Percentiles rank a stretch among this genome's conserved stretches.
phyloP scores from a whole-genome alignment of 83 land plant genomes.

The Picea engelmannii region DNA sequence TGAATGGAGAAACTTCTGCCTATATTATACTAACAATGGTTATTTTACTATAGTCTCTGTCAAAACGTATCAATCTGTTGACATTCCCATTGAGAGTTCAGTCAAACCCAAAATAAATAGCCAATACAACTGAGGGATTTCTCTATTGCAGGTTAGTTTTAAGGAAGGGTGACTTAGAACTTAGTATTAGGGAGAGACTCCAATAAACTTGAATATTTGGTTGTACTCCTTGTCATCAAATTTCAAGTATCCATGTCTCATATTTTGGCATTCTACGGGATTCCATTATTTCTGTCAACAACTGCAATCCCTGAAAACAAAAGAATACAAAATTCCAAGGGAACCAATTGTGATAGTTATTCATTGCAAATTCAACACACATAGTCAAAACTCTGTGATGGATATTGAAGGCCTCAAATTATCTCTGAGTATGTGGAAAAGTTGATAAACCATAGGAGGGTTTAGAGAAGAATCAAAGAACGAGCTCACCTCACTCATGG shows the following conservation, averaged over 20 bases:
- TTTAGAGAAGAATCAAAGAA: slow-evolving; percentile 3
- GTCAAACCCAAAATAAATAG: too few relatives aligned
- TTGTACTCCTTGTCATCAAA: slow-evolving; percentile 8
- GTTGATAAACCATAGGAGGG: not conserved
- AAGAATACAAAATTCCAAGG: slow-evolving; percentile 6
- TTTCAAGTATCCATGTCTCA: slow-evolving; percentile 23
- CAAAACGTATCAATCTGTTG: too few relatives aligned
- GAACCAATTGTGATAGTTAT: not conserved
- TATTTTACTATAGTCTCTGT: too few relatives aligned
- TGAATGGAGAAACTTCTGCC: too few relatives aligned
- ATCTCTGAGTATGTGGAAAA: slow-evolving; percentile 2
- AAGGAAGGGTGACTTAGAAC: not conserved
- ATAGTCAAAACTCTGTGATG: not conserved
- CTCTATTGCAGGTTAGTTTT: too few relatives aligned
- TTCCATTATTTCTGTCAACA: slow-evolving; percentile 34
- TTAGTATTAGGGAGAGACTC: not conserved
- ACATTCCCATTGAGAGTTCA: too few relatives aligned
- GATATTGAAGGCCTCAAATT: not conserved
- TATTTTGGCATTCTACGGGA: slow-evolving; percentile 34
- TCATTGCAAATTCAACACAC: not conserved
- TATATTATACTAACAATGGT: too few relatives aligned
- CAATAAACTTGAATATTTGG: not conserved
- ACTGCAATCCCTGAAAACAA: slow-evolving; percentile 54
- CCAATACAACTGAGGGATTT: too few relatives aligned
- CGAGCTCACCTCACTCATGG: slow-evolving; percentile 73